Percentiles rank a stretch among this genome's conserved stretches.
Conservation (phyloP, 306 rosid species). For the Cicer arietinum region DNA sequence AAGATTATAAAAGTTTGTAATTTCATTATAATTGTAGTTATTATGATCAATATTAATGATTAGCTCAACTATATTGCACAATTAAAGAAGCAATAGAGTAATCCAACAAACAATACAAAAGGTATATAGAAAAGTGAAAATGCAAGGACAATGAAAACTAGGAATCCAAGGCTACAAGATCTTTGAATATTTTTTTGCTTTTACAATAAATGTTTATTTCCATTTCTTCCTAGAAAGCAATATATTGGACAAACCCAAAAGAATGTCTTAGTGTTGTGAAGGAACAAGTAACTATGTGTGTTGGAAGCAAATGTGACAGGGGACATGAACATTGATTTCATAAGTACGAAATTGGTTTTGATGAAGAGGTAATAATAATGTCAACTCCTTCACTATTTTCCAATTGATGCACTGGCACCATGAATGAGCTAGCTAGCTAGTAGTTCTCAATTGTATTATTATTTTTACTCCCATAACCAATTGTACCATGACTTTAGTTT, state of each 20-base stretch:
- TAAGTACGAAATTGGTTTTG: constrained; percentile 42
- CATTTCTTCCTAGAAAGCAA: constrained; percentile 6
- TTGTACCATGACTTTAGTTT: constrained; percentile 14
- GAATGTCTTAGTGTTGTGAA: constrained; percentile 39
- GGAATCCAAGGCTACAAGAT: constrained; percentile 35
- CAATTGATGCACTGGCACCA: constrained; percentile 32
- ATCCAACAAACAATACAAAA: constrained; percentile 3
- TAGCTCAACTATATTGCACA: no score
- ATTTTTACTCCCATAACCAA: constrained; percentile 25
- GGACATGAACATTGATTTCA: constrained; percentile 47
- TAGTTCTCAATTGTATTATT: constrained; percentile 18
- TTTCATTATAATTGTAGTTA: no score
- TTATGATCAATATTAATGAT: no score
- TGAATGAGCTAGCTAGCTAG: constrained; percentile 41
- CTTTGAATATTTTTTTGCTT: constrained; percentile 31
- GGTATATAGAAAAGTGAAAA: constrained; percentile 29
- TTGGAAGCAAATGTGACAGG: constrained; percentile 30
- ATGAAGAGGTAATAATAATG: constrained; percentile 26
- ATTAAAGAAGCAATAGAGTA: constrained; percentile 16
- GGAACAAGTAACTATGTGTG: constrained; percentile 34
- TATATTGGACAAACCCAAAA: constrained; percentile 35
- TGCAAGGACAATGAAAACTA: constrained; percentile 34
- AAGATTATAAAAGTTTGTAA: not conserved
- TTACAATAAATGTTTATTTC: constrained; percentile 44
- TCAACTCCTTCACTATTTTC: constrained; percentile 42